phyloP scores from a whole-genome alignment of 2,329 filamentous ascomycete genomes.

The Bipolaris cookei region DNA sequence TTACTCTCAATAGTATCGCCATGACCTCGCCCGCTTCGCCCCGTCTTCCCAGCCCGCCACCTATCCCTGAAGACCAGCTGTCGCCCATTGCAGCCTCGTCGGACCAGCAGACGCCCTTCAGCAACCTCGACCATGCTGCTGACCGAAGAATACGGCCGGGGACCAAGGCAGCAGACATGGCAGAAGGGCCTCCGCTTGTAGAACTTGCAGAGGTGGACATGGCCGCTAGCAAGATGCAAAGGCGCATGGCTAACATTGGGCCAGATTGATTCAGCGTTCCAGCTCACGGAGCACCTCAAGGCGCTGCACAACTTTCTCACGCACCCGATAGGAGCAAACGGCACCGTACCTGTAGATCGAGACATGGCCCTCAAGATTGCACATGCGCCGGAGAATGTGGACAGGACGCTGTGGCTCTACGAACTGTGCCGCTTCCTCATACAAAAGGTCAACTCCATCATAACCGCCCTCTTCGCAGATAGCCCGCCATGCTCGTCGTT shows the following conservation, averaged over 20 bases:
- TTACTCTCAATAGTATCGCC: neutral
- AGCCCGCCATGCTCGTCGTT: slow-evolving; percentile 82
- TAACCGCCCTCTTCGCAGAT: slow-evolving; percentile 92
- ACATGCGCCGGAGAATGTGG: slow-evolving; percentile 78
- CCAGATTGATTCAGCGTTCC: slow-evolving; percentile 95
- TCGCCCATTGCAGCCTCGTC: slow-evolving; percentile 71
- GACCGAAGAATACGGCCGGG: slow-evolving; percentile 88
- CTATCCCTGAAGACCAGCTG: slow-evolving; percentile 92
- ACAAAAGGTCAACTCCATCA: slow-evolving; percentile 89
- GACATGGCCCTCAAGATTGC: slow-evolving; percentile 77
- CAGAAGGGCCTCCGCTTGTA: slow-evolving; percentile 85
- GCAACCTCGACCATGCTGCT: slow-evolving; percentile 72
- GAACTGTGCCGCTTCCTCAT: slow-evolving; percentile 96
- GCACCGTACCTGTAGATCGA: slow-evolving; percentile 74
- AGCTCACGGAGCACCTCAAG: slow-evolving; percentile 95
- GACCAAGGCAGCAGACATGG: slow-evolving; percentile 91
- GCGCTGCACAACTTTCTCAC: slow-evolving; percentile 87
- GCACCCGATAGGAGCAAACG: slow-evolving; percentile 60
- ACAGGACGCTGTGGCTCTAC: slow-evolving; percentile 93
- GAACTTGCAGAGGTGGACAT: slow-evolving; percentile 78
- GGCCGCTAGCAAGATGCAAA: neutral
- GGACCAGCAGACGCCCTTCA: slow-evolving; percentile 61
- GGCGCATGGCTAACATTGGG: slow-evolving; percentile 25
- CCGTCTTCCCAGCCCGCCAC: slow-evolving; percentile 91
- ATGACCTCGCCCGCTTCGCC: slow-evolving; percentile 66